These are phyloP conservation scores for Tetradesmus lagerheimii DNA, from an alignment of 139 green algal species.

Conservation along the genomic window DNA sequence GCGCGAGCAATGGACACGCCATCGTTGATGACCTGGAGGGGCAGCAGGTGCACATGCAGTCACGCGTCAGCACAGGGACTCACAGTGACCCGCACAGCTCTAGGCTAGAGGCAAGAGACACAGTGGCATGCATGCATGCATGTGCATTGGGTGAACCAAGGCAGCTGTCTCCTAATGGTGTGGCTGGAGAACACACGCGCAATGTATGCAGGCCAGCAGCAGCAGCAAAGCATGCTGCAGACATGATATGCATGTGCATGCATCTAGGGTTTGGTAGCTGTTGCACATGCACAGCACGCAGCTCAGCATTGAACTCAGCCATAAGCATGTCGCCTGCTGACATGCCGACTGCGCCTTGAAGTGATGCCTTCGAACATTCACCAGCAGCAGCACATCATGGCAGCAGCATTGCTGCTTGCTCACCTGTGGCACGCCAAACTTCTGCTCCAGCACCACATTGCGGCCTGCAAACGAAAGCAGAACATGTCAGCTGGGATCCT, in stretches of 20 bases:
- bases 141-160: background rate
- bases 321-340: background rate
- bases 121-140: background rate
- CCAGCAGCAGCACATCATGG: background rate
- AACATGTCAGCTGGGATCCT: background rate
- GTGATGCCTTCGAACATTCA: background rate
- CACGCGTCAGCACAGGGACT: too few relatives aligned
- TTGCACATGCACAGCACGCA: background rate
- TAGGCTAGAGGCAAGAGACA: too few relatives aligned
- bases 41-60: background rate
- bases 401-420: background rate
- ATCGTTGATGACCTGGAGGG: conserved; percentile 96
- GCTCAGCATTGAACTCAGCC: background rate
- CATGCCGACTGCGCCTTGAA: background rate
- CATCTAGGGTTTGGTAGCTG: background rate
- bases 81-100: too few relatives aligned
- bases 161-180: background rate
- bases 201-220: background rate
- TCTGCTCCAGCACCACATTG: conserved; percentile 98
- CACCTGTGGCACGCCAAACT: conserved; percentile 90
- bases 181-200: too few relatives aligned
- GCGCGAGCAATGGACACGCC: conserved; percentile 97
- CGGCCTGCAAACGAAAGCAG: conserved; percentile 74
- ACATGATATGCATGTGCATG: background rate
- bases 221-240: background rate